Evolutionary conservation across 2,329 filamentous ascomycete species (phyloP), one percentile per base, ranked within the genome.

Genomic region (Nigrospora oryzae): DNA sequence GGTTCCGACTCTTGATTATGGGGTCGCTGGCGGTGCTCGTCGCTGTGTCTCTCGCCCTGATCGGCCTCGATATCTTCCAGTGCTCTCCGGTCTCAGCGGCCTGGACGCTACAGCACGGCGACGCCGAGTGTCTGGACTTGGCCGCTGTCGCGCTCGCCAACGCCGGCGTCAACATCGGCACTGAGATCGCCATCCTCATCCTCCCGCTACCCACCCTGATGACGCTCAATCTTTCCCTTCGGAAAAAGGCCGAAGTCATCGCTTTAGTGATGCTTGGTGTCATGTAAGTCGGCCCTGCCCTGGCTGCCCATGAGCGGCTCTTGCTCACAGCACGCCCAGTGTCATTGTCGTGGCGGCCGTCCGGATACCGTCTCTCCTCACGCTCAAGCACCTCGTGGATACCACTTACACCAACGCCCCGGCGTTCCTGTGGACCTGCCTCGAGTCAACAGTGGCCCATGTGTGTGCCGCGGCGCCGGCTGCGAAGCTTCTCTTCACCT

Each of bases 91-190:
- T 42, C 33, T 36, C 33, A 19, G 40, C 40, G 1, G 40, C 33
- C 11, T 42, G 40, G 40, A 42, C 33, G n/a, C 19, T 42, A 23
- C 40, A 42, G 40, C 40, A 42, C 40, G 40, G 33, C 14, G 40
- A 42, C 6, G 40, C 40, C 14, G 15, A 42, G 17, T 42, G 40
- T 19, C 8, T 42, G 33, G 40, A 42, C 33, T 33, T 42, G 19
- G 30, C 40, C 1, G 14, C 14, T n/a, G 33, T 42, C 3, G 32
- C 40, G 17, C 32, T 42, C 40, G 33, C 40, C 40, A 42, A 42
- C n/a, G 40, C 40, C 8, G n/a, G 6, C 19, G 33, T 36, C 10
- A 42, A 42, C 40, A 42, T 42, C 19, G 12, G 35, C 13, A 42
- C 40, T 10, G 40, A 42, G 19, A 13, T 36, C 4, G 40, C 40